Percentiles rank a stretch among this genome's conserved stretches.
These are phyloP conservation scores for Ceratobasidium sp. DNA, from an alignment of 1,284 basidiomycete genomes.

Conservation along the genomic window DNA sequence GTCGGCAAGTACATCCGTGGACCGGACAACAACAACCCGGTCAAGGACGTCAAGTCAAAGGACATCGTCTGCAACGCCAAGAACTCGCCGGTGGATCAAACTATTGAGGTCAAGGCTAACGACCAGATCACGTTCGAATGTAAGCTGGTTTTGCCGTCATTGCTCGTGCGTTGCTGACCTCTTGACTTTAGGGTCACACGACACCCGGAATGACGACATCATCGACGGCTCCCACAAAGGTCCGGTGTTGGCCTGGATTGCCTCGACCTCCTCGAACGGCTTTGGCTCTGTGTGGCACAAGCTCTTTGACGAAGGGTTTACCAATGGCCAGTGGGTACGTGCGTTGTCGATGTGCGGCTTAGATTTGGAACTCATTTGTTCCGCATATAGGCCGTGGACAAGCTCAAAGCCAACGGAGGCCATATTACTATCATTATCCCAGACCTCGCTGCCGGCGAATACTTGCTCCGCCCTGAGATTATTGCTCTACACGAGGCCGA, in stretches of 20 bases:
- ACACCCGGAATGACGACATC: constrained; percentile 42
- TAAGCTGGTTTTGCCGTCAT: not conserved
- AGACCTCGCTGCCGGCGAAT: constrained; percentile 40
- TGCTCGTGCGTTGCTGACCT: constrained; percentile 13
- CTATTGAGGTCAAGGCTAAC: constrained; percentile 22
- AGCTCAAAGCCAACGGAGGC: constrained; percentile 43
- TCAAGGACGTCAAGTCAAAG: constrained; percentile 30
- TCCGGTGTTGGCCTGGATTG: constrained; percentile 43
- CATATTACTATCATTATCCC: constrained; percentile 41
- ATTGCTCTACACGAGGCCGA: constrained; percentile 45
- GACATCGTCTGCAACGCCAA: constrained; percentile 37
- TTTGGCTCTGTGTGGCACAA: constrained; percentile 41
- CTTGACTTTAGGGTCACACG: constrained; percentile 28
- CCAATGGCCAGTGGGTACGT: constrained; percentile 20
- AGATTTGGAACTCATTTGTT: not conserved
- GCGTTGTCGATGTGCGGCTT: not conserved
- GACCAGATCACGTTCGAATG: constrained; percentile 40
- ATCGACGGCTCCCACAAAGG: constrained; percentile 43
- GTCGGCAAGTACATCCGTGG: constrained; percentile 29
- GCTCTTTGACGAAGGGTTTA: constrained; percentile 34
- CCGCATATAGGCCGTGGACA: constrained; percentile 41
- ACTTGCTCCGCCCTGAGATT: constrained; percentile 45
- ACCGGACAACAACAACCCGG: constrained; percentile 28
- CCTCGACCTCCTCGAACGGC: constrained; percentile 40
- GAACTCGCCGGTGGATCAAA: constrained; percentile 27